phyloP scores from a whole-genome alignment of 441 rosid species.

The Omphalea diandra region DNA sequence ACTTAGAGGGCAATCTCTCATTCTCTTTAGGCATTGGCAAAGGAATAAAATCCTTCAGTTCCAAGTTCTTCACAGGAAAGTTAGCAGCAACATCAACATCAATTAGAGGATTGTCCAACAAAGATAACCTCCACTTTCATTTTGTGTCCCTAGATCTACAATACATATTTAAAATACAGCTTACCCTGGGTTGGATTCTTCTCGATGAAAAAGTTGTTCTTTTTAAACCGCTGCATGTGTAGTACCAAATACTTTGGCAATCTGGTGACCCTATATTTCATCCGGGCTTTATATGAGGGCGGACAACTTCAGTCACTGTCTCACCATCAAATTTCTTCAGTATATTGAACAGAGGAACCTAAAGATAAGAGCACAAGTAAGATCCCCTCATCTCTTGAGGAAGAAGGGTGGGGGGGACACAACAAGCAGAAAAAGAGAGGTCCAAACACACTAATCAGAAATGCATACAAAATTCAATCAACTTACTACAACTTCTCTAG shows the following conservation, averaged over 20 bases:
- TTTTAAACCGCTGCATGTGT: slow-evolving; percentile 92
- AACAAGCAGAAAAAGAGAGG: neutral
- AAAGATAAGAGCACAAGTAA: slow-evolving; percentile 16
- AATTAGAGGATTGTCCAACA: slow-evolving; percentile 6
- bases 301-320: slow-evolving; percentile 80
- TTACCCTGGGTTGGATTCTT: slow-evolving; percentile 92
- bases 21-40: slow-evolving; percentile 64
- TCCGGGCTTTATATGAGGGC: slow-evolving; percentile 73
- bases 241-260: slow-evolving; percentile 83
- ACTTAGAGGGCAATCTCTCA: slow-evolving; percentile 61
- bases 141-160: neutral
- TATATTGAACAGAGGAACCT: slow-evolving; percentile 87
- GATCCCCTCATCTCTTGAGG: neutral
- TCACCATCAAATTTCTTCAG: slow-evolving; percentile 97
- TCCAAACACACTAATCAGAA: neutral
- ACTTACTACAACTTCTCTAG: neutral
- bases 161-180: slow-evolving; percentile 10
- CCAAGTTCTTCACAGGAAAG: slow-evolving; percentile 95
- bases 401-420: no score
- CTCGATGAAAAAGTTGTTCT: slow-evolving; percentile 89
- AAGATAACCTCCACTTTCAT: no score
- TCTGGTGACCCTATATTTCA: slow-evolving; percentile 75
- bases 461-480: no score
- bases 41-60: slow-evolving; percentile 92
- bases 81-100: slow-evolving; percentile 55